These are phyloP conservation scores for Xanthoconium separans DNA, from an alignment of 1,284 basidiomycete genomes.

Conservation along the genomic window DNA sequence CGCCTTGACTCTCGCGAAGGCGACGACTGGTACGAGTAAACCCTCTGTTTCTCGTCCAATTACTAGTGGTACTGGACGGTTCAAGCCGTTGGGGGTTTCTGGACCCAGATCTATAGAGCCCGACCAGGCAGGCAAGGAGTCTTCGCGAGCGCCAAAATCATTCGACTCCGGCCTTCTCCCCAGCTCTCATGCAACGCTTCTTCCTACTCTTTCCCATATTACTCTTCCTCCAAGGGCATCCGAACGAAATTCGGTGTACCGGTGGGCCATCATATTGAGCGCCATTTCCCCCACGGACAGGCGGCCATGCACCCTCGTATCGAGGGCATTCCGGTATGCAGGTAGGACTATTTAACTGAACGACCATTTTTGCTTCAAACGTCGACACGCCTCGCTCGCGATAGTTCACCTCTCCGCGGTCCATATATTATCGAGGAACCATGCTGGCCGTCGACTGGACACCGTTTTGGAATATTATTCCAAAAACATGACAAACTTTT, in stretches of 20 bases:
- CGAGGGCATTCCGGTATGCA: slow-evolving; percentile 64
- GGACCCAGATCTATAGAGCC: not conserved
- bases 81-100: slow-evolving; percentile 15
- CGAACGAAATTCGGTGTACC: slow-evolving; percentile 53
- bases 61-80: slow-evolving; percentile 8
- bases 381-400: not conserved
- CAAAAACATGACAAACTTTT: slow-evolving; percentile 55
- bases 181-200: not conserved
- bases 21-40: not conserved
- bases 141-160: not conserved
- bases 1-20: not conserved
- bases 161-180: not conserved
- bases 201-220: slow-evolving; percentile 40
- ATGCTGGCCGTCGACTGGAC: slow-evolving; percentile 48
- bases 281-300: slow-evolving; percentile 45
- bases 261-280: slow-evolving; percentile 56
- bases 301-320: slow-evolving; percentile 46
- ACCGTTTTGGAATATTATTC: slow-evolving; percentile 39
- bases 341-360: slow-evolving; percentile 37
- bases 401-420: slow-evolving; percentile 63
- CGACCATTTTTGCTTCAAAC: not conserved
- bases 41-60: not conserved
- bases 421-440: slow-evolving; percentile 44
- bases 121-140: not conserved
- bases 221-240: slow-evolving; percentile 55